Conservation (phyloP, 2,329 filamentous ascomycete genomes). For the Orbilia ellipsospora region DNA sequence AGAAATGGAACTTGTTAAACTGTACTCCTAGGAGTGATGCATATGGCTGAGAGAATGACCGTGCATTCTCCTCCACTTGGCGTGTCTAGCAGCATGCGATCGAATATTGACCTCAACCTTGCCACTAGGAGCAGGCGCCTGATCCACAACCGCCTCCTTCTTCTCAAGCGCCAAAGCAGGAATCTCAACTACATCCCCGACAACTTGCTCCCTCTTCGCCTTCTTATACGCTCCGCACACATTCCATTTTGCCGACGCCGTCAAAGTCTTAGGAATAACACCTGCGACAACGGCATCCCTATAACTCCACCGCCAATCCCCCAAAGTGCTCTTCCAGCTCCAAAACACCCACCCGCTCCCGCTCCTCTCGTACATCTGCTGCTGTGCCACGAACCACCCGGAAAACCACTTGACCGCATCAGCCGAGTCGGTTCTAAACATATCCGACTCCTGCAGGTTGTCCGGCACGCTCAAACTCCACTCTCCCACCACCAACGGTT, state of each 20-base stretch:
- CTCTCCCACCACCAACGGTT: conserved; percentile 69
- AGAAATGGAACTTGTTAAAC: too few species aligned
- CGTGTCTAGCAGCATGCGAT: conserved; percentile 15
- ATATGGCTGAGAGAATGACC: conserved; percentile 10
- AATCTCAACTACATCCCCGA: conserved; percentile 27
- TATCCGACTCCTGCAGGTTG: conserved; percentile 65
- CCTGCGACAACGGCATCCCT: conserved; percentile 63
- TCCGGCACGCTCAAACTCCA: conserved; percentile 69
- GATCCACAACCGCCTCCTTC: conserved; percentile 24
- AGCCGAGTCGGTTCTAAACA: conserved; percentile 60
- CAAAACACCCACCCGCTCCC: conserved; percentile 71
- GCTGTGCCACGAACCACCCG: conserved; percentile 70
- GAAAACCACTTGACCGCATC: conserved; percentile 67
- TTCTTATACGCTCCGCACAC: conserved; percentile 44
- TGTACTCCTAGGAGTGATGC: neutral
- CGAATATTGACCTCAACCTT: conserved; percentile 18
- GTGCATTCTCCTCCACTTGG: conserved; percentile 20
- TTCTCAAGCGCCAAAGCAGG: conserved; percentile 24
- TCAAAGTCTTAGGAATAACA: conserved; percentile 62
- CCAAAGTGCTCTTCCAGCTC: conserved; percentile 69
- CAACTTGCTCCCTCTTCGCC: conserved; percentile 19
- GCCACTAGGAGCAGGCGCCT: conserved; percentile 27
- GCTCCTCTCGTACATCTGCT: conserved; percentile 67
- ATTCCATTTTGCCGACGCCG: conserved; percentile 29
- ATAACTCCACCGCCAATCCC: conserved; percentile 68